A percentile compares a stretch with the other conserved stretches of the same genome.
Evolutionary conservation across 768 basidiomycete genomes (phyloP).

Genomic region (Pulveroboletus ravenelii): DNA sequence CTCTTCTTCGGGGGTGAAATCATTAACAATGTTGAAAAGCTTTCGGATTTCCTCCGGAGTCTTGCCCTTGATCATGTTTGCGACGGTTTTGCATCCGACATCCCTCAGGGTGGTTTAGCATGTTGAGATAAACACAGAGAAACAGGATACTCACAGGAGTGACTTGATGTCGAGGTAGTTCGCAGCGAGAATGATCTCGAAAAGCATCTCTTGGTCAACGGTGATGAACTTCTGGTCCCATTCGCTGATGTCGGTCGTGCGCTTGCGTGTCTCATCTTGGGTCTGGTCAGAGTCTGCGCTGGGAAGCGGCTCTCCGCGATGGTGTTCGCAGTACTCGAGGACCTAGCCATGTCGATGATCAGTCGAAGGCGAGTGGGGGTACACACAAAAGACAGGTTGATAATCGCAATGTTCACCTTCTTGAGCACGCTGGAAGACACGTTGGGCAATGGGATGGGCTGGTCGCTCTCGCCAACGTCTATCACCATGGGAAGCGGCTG

Average conservation of each 20-base stretch:
- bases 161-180: conserved; percentile 99
- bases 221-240: conserved; percentile 99
- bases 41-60: conserved; percentile 99
- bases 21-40: conserved; percentile 95
- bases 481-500: conserved; percentile 5
- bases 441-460: conserved; percentile 92
- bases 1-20: conserved; percentile 99
- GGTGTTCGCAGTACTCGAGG: conserved; percentile 98
- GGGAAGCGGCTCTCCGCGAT: conserved; percentile 95
- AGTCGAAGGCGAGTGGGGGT: conserved; percentile 1
- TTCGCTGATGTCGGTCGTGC: conserved; percentile 97
- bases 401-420: conserved; percentile 52
- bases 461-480: conserved; percentile 95
- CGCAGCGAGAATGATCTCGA: conserved; percentile 98
- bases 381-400: neutral
- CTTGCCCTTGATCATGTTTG: conserved; percentile 99
- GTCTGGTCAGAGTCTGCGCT: conserved; percentile 72
- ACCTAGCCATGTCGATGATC: conserved; percentile 50
- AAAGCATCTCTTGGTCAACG: conserved; percentile 99
- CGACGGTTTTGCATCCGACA: conserved; percentile 97
- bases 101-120: conserved; percentile 50
- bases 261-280: conserved; percentile 92
- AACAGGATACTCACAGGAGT: conserved; percentile 63
- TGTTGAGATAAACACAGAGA: neutral
- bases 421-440: conserved; percentile 89